Percentiles rank a stretch among this genome's conserved stretches.
phyloP scores from a whole-genome alignment of 768 basidiomycete genomes.

The Xerocomus brunneocitrinus region DNA sequence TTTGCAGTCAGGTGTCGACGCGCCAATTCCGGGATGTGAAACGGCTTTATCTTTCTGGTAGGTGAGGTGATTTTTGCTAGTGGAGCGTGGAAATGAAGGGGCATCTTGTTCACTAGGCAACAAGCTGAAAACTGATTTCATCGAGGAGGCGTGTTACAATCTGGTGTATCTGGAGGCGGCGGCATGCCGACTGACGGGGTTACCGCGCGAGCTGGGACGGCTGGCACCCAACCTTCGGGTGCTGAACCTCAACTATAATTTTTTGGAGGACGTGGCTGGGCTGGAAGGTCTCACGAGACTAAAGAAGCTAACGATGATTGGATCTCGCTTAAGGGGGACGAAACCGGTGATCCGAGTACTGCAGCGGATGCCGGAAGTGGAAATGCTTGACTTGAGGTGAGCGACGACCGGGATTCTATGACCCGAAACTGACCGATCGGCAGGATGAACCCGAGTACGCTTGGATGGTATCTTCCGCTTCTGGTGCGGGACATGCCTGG shows the following conservation, averaged over 20 bases:
- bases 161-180: conserved; percentile 91
- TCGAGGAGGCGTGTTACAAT: conserved; percentile 78
- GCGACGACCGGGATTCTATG: conserved; percentile 19
- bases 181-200: conserved; percentile 69
- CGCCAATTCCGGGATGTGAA: conserved; percentile 88
- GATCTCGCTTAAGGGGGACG: conserved; percentile 71
- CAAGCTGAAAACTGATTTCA: conserved; percentile 54
- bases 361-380: conserved; percentile 69
- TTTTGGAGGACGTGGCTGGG: conserved; percentile 66
- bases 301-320: conserved; percentile 83
- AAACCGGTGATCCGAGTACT: conserved; percentile 70
- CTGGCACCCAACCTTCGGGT: conserved; percentile 82
- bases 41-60: conserved; percentile 91
- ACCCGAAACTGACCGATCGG: conserved; percentile 26
- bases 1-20: conserved; percentile 38
- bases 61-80: conserved; percentile 30
- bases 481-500: conserved; percentile 66
- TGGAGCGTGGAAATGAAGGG: conserved; percentile 17
- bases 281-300: conserved; percentile 72
- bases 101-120: conserved; percentile 53
- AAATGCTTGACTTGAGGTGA: conserved; percentile 90
- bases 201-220: conserved; percentile 63
- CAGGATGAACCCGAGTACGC: conserved; percentile 95
- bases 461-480: conserved; percentile 92
- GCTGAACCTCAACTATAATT: conserved; percentile 97